A percentile compares a stretch with the other conserved stretches of the same genome.
These are phyloP conservation scores for Candida sanyaensis DNA, from an alignment of 1,139 yeast species.

Conservation along the genomic window DNA sequence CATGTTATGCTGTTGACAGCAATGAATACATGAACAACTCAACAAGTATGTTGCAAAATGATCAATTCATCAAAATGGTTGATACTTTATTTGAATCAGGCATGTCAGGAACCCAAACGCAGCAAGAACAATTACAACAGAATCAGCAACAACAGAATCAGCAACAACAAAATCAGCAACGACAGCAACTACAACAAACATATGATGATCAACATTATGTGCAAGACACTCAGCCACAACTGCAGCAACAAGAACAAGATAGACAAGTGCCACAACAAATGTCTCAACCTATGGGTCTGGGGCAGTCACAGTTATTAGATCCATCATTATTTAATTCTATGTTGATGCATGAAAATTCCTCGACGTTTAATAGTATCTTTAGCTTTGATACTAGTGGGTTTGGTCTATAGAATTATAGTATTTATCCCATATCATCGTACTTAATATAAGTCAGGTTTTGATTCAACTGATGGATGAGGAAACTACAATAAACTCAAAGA, in stretches of 20 bases:
- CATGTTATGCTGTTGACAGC: neutral
- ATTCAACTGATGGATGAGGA: too few relatives aligned
- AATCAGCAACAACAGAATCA: neutral
- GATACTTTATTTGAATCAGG: constrained; percentile 10
- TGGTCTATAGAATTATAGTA: constrained; percentile 1
- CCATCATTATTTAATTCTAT: constrained; percentile 3
- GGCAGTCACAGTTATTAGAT: constrained; percentile 2
- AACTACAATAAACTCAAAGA: too few relatives aligned
- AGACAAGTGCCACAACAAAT: neutral
- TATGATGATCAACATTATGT: too few relatives aligned
- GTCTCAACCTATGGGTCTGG: neutral
- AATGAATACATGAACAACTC: neutral
- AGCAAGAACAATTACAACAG: neutral
- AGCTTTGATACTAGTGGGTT: constrained; percentile 11
- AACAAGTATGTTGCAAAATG: constrained; percentile 4
- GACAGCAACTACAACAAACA: neutral
- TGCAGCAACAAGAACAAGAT: neutral
- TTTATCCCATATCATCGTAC: too few relatives aligned
- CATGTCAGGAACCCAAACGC: neutral
- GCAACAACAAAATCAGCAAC: too few relatives aligned
- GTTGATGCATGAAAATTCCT: constrained; percentile 4
- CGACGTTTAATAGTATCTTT: constrained; percentile 12
- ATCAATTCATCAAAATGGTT: constrained; percentile 10
- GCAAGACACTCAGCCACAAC: too few relatives aligned
- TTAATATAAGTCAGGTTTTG: too few relatives aligned